Base-by-base conservation (phyloP, 1,284 basidiomycete species). In the Trichosporon sp. region DNA sequence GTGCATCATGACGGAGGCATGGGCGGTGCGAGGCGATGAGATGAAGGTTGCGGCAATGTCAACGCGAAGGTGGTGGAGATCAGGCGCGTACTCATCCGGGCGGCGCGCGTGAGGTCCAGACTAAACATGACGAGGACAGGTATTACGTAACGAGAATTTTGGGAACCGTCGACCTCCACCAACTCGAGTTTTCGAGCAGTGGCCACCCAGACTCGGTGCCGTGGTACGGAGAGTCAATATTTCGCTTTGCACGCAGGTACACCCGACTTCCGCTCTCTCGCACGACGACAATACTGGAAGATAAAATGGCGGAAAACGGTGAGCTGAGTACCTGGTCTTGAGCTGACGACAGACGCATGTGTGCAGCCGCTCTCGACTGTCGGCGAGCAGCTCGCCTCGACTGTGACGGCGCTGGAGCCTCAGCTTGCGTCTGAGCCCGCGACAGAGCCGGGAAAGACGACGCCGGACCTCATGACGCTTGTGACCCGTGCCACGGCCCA, bases 291-390 rank as follows among this genome's bases (percentile, higher is more conserved):
- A n/a, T 5, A 35, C 31, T 26, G 26, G 26, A 26, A 26, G 26
- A 26, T 26, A 26, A 26, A 16, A 63, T 63, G 59, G 59, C 59
- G 14, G 59, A 63, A 1, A 63, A 63, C 59, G 31, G 59, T 63
- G 59, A 37, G 59, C 32, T 37, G 6, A n/a, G 3, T 26, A 26
- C 26, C 26, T 26, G n/a, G 5, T 5, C 14, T 35, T 12, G 7
- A 1, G 79, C 2, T 65, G 75, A 8, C 72, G 14, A 10, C 35
- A 63, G 59, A 63, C 59, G 59, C 59, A 11, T 63, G 59, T 21
- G 59, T 63, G 32, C 35, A 37, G 43, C 77, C 80, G 69, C 74
- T 82, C 46, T 74, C 77, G 19, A 80, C 80, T 65, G 67, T 80
- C 32, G 71, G 70, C n/a, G 77, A 80, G 43, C 71, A 77, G 35